Base-by-base conservation (phyloP, 176 grass and related monocot species). In the Guadua angustifolia region DNA sequence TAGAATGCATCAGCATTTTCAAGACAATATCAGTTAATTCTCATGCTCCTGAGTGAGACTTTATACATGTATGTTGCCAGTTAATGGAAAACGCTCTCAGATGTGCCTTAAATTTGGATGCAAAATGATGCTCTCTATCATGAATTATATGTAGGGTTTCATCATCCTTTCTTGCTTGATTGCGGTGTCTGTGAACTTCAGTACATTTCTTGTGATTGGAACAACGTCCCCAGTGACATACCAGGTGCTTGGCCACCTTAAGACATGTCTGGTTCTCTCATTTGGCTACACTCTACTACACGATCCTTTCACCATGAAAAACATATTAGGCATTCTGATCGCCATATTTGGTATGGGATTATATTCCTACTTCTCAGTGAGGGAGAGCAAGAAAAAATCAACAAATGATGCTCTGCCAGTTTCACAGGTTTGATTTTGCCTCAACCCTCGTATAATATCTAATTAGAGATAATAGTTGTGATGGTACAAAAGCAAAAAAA, bases 241-340 rank as follows among this genome's bases (percentile, higher is more conserved):
- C 82, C 97, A 99, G 68, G 97, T 99, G 70, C 93, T 99, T 66
- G 97, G 97, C 53, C 97, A 99, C 87, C 97, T 99, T 24, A 99
- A 99, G 88, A 99, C 97, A 79, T 99, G 97, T 16, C 85, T 99
- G 19, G 84, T 99, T 73, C 93, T 99, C 57, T 96, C 97, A n/a
- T 94, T 99, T 88, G 97, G 97, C 60, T 99, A 96, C 81, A 99
- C 83, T 36, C 90, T 99, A 63, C 74, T 99, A 26, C 93, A 91
- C 7, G 97, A 96, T 66, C 97, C 93, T 71, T 99, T 96, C 86
- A 96, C 88, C 47, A 59, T 60, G 50, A 75, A 90, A 81, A 99
- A 99, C 86, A 94, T 96, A 80, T 19, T 84, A 75, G 97, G 97
- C 65, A 99, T 99, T 86, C 89, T 96, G 39, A 38, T 99, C 8